phyloP scores from a whole-genome alignment of 139 green algal species.

The Coccomyxa sp. region DNA sequence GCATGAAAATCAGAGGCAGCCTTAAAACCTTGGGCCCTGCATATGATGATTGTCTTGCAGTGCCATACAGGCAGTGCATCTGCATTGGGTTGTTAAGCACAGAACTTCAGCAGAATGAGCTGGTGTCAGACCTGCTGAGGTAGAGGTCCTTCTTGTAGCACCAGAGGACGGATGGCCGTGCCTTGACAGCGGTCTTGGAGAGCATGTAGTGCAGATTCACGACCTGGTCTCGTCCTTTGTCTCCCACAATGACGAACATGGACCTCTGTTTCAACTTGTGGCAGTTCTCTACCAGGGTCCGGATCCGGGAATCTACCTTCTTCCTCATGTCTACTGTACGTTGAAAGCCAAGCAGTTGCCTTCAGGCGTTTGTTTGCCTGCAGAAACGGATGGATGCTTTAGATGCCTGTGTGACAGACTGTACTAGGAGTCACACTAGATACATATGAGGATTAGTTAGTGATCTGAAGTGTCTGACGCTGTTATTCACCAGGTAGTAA shows the following conservation, averaged over 20 bases:
- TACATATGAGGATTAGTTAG: too few relatives aligned
- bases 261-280: slow-evolving; percentile 82
- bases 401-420: too few relatives aligned
- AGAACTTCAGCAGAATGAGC: not conserved
- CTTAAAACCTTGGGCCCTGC: not conserved
- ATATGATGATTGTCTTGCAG: not conserved
- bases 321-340: slow-evolving; percentile 82
- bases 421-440: too few relatives aligned
- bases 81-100: not conserved
- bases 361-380: too few relatives aligned
- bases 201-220: slow-evolving; percentile 99
- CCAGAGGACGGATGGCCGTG: slow-evolving; percentile 93
- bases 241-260: slow-evolving; percentile 95
- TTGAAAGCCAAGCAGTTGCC: too few relatives aligned
- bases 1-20: not conserved
- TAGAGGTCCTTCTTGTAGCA: slow-evolving; percentile 99
- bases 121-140: slow-evolving; percentile 64
- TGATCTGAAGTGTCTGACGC: too few relatives aligned
- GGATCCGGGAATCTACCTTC: slow-evolving; percentile 93
- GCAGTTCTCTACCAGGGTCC: slow-evolving; percentile 96
- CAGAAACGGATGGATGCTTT: too few relatives aligned
- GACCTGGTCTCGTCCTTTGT: slow-evolving; percentile 92
- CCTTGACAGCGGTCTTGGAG: slow-evolving; percentile 89
- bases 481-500: too few relatives aligned
- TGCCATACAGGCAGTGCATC: not conserved